These are phyloP conservation scores for Dryas alaskensis DNA, from an alignment of 306 rosid species.

Conservation along the genomic window DNA sequence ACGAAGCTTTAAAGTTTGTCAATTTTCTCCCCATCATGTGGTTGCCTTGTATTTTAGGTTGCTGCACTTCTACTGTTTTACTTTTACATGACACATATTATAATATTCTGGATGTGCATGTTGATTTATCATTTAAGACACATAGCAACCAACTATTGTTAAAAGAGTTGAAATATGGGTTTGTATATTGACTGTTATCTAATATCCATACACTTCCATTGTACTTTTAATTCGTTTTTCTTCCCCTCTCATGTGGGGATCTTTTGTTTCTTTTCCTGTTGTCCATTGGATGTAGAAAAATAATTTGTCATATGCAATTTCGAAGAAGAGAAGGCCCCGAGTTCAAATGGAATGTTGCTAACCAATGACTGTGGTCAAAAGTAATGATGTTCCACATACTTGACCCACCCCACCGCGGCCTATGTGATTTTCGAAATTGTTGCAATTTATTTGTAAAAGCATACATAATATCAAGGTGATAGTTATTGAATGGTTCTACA, in stretches of 20 bases:
- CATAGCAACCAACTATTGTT: not conserved
- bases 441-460: no score
- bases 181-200: slow-evolving; percentile 14
- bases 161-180: slow-evolving; percentile 6
- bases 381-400: no score
- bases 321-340: not conserved
- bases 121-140: slow-evolving; percentile 2
- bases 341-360: not conserved
- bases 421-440: no score
- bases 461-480: no score
- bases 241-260: not conserved
- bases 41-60: slow-evolving; percentile 15
- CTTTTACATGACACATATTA: not conserved
- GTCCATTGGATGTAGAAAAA: not conserved
- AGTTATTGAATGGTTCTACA: no score
- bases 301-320: not conserved
- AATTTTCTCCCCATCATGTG: slow-evolving; percentile 17
- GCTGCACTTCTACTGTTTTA: not conserved
- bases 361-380: no score
- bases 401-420: no score
- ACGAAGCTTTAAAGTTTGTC: slow-evolving; percentile 23
- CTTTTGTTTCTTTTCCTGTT: not conserved
- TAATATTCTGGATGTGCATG: slow-evolving; percentile 4
- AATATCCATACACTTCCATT: no score
- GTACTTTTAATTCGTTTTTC: not conserved